These are phyloP conservation scores for Rhodotorula sp. DNA, from an alignment of 1,284 basidiomycete species.

Conservation along the genomic window DNA sequence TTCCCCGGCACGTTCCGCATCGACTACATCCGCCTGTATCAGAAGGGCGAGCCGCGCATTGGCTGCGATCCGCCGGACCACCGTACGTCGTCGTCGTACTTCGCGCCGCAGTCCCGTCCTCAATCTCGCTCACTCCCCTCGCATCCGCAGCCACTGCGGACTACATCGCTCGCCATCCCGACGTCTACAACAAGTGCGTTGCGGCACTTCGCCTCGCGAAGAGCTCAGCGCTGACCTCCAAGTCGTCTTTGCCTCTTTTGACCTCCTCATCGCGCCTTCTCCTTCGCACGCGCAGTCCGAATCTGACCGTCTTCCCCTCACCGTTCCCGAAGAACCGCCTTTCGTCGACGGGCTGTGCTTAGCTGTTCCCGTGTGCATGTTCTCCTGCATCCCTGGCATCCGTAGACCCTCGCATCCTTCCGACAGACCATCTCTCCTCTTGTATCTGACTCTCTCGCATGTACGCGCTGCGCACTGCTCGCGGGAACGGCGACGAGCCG, in stretches of 20 bases:
- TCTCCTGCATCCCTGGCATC: neutral
- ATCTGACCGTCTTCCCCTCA: constrained; percentile 19
- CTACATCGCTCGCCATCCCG: constrained; percentile 60
- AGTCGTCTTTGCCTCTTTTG: neutral
- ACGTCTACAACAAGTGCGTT: constrained; percentile 31
- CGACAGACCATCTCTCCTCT: neutral
- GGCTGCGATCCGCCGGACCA: constrained; percentile 78
- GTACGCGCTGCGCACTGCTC: neutral
- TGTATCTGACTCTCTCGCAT: neutral
- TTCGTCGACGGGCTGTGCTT: constrained; percentile 13
- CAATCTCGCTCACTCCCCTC: neutral
- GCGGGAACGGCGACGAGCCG: too few relatives aligned
- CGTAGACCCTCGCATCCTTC: neutral
- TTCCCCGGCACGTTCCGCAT: constrained; percentile 74
- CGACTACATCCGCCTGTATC: constrained; percentile 77
- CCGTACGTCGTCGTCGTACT: constrained; percentile 48
- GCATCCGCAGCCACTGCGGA: constrained; percentile 59
- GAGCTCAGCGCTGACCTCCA: neutral
- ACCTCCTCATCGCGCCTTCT: neutral
- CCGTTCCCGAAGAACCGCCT: constrained; percentile 29
- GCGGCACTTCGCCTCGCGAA: neutral
- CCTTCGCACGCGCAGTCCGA: constrained; percentile 6
- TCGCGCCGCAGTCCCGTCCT: neutral
- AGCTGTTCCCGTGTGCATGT: neutral
- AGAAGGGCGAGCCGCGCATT: constrained; percentile 62